Evolutionary conservation across 2,329 filamentous ascomycete species (phyloP), one percentile per base, ranked within the genome.

Genomic region (Diaporthe sp.): DNA sequence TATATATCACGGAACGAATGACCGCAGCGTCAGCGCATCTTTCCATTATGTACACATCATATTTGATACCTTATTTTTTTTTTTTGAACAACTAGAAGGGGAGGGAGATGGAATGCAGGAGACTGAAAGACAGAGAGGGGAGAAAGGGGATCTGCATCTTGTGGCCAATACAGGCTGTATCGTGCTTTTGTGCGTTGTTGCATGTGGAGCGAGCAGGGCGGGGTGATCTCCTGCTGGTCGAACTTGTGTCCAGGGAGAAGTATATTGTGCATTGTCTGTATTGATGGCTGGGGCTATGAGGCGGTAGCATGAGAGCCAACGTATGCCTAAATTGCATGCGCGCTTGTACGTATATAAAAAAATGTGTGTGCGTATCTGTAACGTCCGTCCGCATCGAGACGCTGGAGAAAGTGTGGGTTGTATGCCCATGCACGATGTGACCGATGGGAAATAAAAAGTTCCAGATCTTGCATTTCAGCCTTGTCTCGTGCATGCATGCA

Each of bases 1-100:
- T 97, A 79, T 77, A 74, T 67, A 15, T 30, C 76, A 30, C 76
- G 77, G 72, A 66, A 61, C 67, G 69, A 71, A 15, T 45, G 60
- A 35, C n/a, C 47, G 60, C 69, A 60, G 69, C 22, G 70, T 64
- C 30, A 60, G 57, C 38, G 19, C 33, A 42, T 52, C 28, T 66
- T 28, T 2, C 38, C 12, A n/a, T 28, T 33, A 54, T 22, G 13
- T 35, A 1, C 12, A 5, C 17, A 38, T 30, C 7, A 60, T 60
- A 72, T 22, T 13, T 7, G 30, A 67, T 28, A 40, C 22, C 54
- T 50, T 38, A 33, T n/a, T n/a, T n/a, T n/a, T 40, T 50, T 52
- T 50, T 45, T 52, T 28, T 19, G 22, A 30, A 30, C 45, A 9
- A n/a, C 28, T 73, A 64, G 25, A 66, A n/a, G 64, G 40, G 58